Conservation (phyloP, 352 stramenopile species). For the Phytopythium delawarense region DNA sequence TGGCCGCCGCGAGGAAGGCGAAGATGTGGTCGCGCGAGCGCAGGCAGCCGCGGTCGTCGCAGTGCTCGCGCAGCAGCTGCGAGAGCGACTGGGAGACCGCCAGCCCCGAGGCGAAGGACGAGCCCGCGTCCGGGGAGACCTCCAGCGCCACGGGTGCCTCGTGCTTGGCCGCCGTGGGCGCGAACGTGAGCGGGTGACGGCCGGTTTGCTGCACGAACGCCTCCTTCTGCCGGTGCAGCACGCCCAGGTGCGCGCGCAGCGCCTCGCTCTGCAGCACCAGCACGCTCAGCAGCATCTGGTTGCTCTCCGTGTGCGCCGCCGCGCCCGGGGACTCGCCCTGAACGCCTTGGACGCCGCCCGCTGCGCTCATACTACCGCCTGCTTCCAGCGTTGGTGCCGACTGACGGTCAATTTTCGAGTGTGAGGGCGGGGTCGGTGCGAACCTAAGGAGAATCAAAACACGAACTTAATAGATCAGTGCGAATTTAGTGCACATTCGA, state of each 20-base stretch:
- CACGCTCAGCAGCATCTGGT: constrained; percentile 46
- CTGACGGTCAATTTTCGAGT: neutral
- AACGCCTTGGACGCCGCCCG: neutral
- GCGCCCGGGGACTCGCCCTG: neutral
- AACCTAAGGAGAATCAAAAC: neutral
- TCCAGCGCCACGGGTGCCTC: constrained; percentile 29
- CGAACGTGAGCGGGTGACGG: constrained; percentile 39
- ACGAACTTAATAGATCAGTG: no score
- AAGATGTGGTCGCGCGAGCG: constrained; percentile 31
- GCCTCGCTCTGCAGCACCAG: constrained; percentile 58
- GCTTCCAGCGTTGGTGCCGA: neutral
- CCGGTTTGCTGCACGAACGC: constrained; percentile 52
- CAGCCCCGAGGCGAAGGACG: constrained; percentile 21
- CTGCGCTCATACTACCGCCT: neutral
- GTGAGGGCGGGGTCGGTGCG: neutral
- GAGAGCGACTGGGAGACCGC: constrained; percentile 40
- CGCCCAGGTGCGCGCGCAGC: constrained; percentile 30
- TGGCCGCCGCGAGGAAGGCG: constrained; percentile 31
- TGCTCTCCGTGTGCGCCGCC: constrained; percentile 3
- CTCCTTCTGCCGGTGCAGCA: constrained; percentile 70
- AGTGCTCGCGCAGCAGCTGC: constrained; percentile 33
- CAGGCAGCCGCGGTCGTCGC: constrained; percentile 29
- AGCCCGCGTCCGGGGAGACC: constrained; percentile 13
- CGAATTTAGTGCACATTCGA: no score
- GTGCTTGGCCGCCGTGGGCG: constrained; percentile 13